Base-by-base conservation (phyloP, 768 basidiomycete genomes). In the Lactarius sp. region DNA sequence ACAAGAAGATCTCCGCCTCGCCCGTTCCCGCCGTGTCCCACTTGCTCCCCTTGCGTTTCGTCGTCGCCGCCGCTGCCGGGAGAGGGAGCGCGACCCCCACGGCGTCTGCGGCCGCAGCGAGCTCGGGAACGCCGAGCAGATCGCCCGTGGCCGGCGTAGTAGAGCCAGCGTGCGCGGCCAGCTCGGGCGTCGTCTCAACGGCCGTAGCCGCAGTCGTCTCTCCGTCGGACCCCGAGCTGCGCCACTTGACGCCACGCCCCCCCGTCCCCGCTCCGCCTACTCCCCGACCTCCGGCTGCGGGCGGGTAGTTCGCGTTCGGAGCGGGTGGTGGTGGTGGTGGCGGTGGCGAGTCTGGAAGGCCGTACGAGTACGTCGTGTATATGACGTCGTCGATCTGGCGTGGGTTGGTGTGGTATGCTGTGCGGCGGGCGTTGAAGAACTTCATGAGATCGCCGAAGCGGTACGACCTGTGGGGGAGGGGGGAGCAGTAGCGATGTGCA, bases 361-460 rank as follows among this genome's bases (percentile, higher is more conserved):
- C 87, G 73, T 89, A 93, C 4, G 82, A 79, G 71, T 97, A 98
- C 9, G 95, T 91, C 14, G 94, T 96, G 77, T 97, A 96, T 54
- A 98, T 87, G 68, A 88, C 92, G 70, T 94, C 91, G 77, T 97
- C 94, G 66, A 97, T 94, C 53, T 88, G 78, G 73, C 88, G 87
- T 4, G 92, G 85, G 68, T 91, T 87, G 22, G 94, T 94, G 70
- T 87, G 85, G 74, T 98, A 95, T 4, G 92, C 85, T 41, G 78
- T 75, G 62, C 85, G 85, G 36, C 95, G 82, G 3, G 94, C 92
- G 67, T 88, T 84, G 71, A 97, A 90, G 74, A 96, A 95, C 74
- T 87, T 90, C 78, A 93, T 83, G 13, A 98, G 80, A 36, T 93
- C 94, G 42, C 83, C 81, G 74, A 98, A 88, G 58, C 91, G 83